Evolutionary conservation across 495 filamentous ascomycete genomes (phyloP).

Genomic region (Podospora pseudopauciseta): DNA sequence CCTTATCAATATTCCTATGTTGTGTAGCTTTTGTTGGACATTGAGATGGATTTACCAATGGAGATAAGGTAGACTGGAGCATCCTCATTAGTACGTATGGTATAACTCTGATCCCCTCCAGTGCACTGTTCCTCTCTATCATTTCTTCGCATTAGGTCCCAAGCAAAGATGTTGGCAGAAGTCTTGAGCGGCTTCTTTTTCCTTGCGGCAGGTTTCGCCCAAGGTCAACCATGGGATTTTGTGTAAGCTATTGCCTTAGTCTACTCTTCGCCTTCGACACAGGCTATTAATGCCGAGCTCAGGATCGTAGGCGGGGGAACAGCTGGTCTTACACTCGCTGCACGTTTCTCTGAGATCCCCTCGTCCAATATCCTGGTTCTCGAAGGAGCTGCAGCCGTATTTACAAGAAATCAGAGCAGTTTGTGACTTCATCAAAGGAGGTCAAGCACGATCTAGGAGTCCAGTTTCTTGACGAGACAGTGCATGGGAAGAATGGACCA

Average conservation of each 20-base stretch:
- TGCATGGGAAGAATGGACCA: neutral
- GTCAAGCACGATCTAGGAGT: neutral
- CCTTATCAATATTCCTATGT: neutral
- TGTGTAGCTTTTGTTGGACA: neutral
- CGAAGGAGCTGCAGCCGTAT: conserved; percentile 27
- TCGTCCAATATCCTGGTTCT: conserved; percentile 39
- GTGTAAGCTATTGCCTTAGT: neutral
- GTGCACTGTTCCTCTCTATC: neutral
- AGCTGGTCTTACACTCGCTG: conserved; percentile 47
- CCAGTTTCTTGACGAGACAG: neutral
- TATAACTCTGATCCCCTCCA: too few relatives aligned
- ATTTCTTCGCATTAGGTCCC: too few relatives aligned
- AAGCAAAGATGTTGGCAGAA: neutral
- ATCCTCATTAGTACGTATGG: too few relatives aligned
- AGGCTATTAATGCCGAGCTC: neutral
- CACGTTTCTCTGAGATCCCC: conserved; percentile 43
- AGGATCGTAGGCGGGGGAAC: conserved; percentile 40
- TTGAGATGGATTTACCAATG: too few relatives aligned
- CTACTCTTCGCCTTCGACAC: neutral
- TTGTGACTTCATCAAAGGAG: neutral
- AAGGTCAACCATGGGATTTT: neutral
- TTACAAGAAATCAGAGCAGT: conserved; percentile 12
- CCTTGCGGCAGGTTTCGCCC: neutral
- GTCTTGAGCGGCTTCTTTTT: neutral
- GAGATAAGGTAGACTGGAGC: too few relatives aligned